Percentiles rank a stretch among this genome's conserved stretches.
These are phyloP conservation scores for Tephrocybe rancida DNA, from an alignment of 768 basidiomycete genomes.

Conservation along the genomic window DNA sequence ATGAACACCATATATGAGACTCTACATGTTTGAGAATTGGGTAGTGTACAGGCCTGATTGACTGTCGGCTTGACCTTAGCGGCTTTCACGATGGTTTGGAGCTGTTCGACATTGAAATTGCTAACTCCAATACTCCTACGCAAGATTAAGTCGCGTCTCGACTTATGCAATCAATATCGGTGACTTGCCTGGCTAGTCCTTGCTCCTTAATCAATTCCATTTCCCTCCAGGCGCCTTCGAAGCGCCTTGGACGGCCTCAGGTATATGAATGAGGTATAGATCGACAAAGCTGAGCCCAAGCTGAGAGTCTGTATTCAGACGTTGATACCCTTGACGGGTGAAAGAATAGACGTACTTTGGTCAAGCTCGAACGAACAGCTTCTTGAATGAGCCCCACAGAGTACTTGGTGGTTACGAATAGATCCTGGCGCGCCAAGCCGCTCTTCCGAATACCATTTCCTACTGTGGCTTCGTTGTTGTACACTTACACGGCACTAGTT, in stretches of 20 bases:
- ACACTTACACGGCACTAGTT: constrained; percentile 25
- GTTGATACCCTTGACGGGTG: not conserved
- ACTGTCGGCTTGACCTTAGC: constrained; percentile 65
- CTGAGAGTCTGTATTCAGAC: too few relatives aligned
- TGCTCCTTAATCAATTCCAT: constrained; percentile 56
- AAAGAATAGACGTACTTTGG: constrained; percentile 35
- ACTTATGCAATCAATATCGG: not conserved
- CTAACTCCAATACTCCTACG: constrained; percentile 52
- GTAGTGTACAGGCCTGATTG: constrained; percentile 54
- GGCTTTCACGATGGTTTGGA: constrained; percentile 53
- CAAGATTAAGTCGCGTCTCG: too few relatives aligned
- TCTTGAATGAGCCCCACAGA: constrained; percentile 38
- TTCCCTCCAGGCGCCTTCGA: constrained; percentile 51
- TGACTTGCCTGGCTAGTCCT: constrained; percentile 43
- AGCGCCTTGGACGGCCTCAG: constrained; percentile 40
- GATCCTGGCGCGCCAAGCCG: constrained; percentile 43
- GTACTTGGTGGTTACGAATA: constrained; percentile 64
- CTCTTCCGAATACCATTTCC: constrained; percentile 46
- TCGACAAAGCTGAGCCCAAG: constrained; percentile 65
- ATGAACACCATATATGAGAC: too few relatives aligned
- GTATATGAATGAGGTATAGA: constrained; percentile 69
- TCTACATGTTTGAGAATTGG: not conserved
- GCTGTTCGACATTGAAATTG: constrained; percentile 58
- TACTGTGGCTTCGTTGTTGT: constrained; percentile 38
- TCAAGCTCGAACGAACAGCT: constrained; percentile 48